A percentile compares a stretch with the other conserved stretches of the same genome.
These are phyloP conservation scores for Croton setiger DNA, from an alignment of 441 rosid genomes.

Conservation along the genomic window DNA sequence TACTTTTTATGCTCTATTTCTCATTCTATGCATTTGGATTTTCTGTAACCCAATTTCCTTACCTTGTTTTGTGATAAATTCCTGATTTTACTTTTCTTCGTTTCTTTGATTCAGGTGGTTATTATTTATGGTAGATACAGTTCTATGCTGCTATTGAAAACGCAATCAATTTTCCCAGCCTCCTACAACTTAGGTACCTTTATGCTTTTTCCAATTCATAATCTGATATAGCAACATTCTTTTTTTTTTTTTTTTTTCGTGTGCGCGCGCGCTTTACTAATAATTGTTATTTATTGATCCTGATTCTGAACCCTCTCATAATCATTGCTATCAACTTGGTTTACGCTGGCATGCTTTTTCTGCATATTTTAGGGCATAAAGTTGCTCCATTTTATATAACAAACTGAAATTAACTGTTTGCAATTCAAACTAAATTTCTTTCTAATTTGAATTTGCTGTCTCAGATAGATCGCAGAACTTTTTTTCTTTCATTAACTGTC, in stretches of 20 bases:
- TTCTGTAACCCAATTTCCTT: slow-evolving; percentile 11
- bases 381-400: not conserved
- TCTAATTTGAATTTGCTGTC: not conserved
- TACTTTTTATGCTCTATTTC: not conserved
- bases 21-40: not conserved
- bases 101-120: not conserved
- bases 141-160: not conserved
- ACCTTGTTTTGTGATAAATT: not conserved
- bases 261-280: not conserved
- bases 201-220: not conserved
- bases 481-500: not conserved
- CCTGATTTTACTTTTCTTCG: not conserved
- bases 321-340: not conserved
- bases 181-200: not conserved
- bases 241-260: not conserved
- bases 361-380: not conserved
- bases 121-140: not conserved
- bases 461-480: not conserved
- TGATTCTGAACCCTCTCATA: not conserved
- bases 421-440: not conserved
- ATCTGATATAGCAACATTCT: too few relatives aligned
- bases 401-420: not conserved
- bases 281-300: not conserved
- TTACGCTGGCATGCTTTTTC: not conserved
- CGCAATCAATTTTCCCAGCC: not conserved